Base-by-base conservation (phyloP, 2,329 filamentous ascomycete species). In the Coniochaeta ligniaria region DNA sequence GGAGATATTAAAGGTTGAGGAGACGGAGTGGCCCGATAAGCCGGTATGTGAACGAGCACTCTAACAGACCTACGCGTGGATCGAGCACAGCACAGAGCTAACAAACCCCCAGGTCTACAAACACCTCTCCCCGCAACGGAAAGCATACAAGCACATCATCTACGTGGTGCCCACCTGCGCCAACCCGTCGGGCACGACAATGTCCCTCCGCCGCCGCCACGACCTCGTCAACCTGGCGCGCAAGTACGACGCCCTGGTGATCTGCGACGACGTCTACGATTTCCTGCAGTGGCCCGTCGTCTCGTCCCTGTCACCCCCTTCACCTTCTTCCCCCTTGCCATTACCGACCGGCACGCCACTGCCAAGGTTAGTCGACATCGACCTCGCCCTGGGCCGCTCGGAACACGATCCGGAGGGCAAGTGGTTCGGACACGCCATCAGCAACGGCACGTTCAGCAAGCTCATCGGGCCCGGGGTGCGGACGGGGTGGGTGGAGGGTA, bases 261-360 rank as follows among this genome's bases (percentile, higher is more conserved):
- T 97, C 31, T 85, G 85, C 57, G 94, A 98, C 75, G 95, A 99
- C 72, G 92, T 98, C 11, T 99, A 99, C 71, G 94, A 98, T 72
- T 89, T 94, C 65, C 80, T 98, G 6, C 90, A 93, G 71, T 97
- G 92, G 91, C 82, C 84, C 2, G 69, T 75, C 52, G 41, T 17
- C 17, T 20, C 54, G 28, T 31, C 54, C 60, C 55, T 26, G 28
- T 52, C 58, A 2, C 20, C 41, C 4, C 43, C 63, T 3, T 65
- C 20, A n/a, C 68, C 24, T 58, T 68, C 68, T 38, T 72, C 73
- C 41, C 77, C 72, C 64, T 66, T 41, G 60, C 62, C 43, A 62
- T 63, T 63, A 60, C 60, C 62, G 28, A 83, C 87, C 16, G 35
- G 28, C n/a, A 38, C 28, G 12, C 54, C 33, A 14, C 84, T 92